Evolutionary conservation across 1,284 basidiomycete genomes (phyloP), one percentile per base, ranked within the genome.

Genomic region (Lentinula novae-zelandiae): DNA sequence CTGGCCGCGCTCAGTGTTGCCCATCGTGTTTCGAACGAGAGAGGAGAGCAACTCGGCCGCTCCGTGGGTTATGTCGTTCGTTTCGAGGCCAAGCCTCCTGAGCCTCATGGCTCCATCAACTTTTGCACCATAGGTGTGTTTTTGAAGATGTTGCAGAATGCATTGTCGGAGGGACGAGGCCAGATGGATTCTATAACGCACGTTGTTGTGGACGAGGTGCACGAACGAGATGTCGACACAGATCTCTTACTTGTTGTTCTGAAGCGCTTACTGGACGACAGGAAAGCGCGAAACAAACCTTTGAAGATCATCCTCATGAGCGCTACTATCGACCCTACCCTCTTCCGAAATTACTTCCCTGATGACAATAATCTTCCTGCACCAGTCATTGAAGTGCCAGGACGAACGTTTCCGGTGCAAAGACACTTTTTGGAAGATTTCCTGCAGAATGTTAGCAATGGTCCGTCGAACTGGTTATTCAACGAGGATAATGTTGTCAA

Each of bases 51-150:
- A 0, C 68, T 92, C 1, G 95, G 96, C 6, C 76, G 80, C 15
- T 82, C 85, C 0, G 83, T 98, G 57, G 96, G 96, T 1, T 98
- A 98, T 71, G 93, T 95, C 69, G 95, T 98, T 60, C 87, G 96
- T 46, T 98, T 98, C 72, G 95, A 98, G 66, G 76, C 85, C 57
- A 92, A 89, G 67, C 77, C 84, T 0, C 95, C 96, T 2, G 83
- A 91, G 66, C 85, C 86, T 9, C 83, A 96, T 72, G 96, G 96
- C 5, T 88, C 84, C 33, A 85, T 98, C 75, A 94, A 92, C 1
- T 98, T 96, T 76, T 97, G 94, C 77, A 98, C 96, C 4, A 95
- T 92, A 12, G 95, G 96, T 66, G 84, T 97, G 65, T 93, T 98
- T 76, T 80, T 97, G 66, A 92, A 92, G 69, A 82, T 90, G 61